A percentile compares a stretch with the other conserved stretches of the same genome.
These are phyloP conservation scores for Earliella scabrosa DNA, from an alignment of 1,284 basidiomycete species.

Conservation along the genomic window DNA sequence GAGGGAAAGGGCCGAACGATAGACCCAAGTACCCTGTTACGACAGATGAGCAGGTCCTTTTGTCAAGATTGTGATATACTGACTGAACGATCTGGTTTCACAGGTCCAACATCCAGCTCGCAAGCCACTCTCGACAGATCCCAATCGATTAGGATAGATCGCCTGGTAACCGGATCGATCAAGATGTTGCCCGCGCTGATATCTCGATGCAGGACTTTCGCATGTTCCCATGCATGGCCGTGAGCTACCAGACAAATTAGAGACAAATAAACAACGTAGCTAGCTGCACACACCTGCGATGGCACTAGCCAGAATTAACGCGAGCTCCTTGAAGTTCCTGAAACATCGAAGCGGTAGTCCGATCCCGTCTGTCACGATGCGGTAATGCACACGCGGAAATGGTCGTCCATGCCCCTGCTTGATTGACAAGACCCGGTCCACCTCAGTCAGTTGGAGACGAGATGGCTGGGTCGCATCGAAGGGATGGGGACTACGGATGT, in stretches of 20 bases:
- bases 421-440: no score
- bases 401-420: background rate
- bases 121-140: conserved; percentile 13
- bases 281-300: background rate
- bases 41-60: background rate
- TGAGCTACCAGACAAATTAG: conserved; percentile 7
- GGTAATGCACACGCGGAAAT: background rate
- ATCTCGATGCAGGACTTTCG: conserved; percentile 21
- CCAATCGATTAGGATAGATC: conserved; percentile 19
- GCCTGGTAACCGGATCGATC: background rate
- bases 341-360: background rate
- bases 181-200: conserved; percentile 22
- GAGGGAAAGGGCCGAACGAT: background rate
- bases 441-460: no score
- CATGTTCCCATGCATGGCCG: conserved; percentile 11
- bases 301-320: background rate
- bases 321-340: background rate
- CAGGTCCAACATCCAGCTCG: background rate
- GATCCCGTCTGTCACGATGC: background rate
- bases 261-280: background rate
- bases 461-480: no score
- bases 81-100: background rate
- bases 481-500: background rate
- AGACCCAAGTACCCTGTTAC: background rate
- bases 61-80: no score